Percentiles rank a stretch among this genome's conserved stretches.
phyloP scores from a whole-genome alignment of 345 rosid species.

The Eucalyptus microcorys region DNA sequence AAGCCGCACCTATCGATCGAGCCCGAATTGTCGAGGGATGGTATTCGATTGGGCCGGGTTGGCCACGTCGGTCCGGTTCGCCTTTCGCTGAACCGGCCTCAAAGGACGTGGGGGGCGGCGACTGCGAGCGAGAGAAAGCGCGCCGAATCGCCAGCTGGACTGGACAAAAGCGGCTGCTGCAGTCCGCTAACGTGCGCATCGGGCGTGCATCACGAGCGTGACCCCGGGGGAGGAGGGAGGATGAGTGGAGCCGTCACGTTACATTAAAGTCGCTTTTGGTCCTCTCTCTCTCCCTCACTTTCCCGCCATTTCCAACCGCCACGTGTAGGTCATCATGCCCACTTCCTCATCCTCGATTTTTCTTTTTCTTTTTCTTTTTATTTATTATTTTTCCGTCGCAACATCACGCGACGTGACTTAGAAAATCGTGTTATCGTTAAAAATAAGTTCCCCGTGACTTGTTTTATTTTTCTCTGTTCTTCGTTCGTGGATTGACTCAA shows the following conservation, averaged over 20 bases:
- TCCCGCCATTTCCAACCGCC: not conserved
- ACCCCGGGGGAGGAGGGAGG: not conserved
- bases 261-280: not conserved
- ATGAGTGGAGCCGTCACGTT: not conserved
- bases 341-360: not conserved
- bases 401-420: not conserved
- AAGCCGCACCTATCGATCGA: not conserved
- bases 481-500: not conserved
- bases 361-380: no score
- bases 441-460: not conserved
- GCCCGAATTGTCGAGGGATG: not conserved
- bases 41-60: not conserved
- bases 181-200: not conserved
- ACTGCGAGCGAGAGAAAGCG: not conserved
- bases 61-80: not conserved
- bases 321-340: not conserved
- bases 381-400: not conserved
- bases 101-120: not conserved
- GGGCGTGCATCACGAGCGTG: not conserved
- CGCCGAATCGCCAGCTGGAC: not conserved
- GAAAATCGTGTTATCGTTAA: not conserved
- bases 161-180: not conserved
- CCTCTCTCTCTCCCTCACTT: not conserved
- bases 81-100: not conserved
- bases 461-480: not conserved